Evolutionary conservation across 352 stramenopile species (phyloP), one percentile per base, ranked within the genome.

Genomic region (Nannochloropsis limnetica): DNA sequence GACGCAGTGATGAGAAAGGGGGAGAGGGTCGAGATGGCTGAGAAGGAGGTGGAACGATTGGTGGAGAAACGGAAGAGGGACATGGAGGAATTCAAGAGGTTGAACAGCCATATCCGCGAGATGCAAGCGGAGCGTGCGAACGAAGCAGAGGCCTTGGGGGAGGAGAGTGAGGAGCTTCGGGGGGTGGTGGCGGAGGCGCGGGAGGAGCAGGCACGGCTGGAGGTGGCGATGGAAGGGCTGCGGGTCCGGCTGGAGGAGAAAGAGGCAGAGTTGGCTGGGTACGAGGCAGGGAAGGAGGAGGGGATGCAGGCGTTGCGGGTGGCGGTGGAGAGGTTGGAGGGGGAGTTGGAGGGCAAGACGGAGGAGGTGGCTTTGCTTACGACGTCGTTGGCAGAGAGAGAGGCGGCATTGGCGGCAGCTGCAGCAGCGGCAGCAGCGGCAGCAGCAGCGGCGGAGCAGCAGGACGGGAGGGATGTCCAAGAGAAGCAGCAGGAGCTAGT

Each of bases 41-140:
- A 74, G 61, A 29, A 29, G 61, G 61, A 74, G 25, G n/a, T 74
- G 61, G 61, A 74, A 4, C 61, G 61, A 5, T 29, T 74, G n/a
- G n/a, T 25, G 2, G 61, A 74, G 22, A 74, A 74, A 29, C 61
- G 61, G 20, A 74, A 74, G 11, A 25, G 61, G n/a, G 61, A 74
- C 61, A 25, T 74, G n/a, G 61, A 74, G 61, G 61, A 74, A 29
- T 74, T 74, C 61, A 74, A 22, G n/a, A 8, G 61, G 2, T 74
- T 74, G 0, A 74, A 74, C 22, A 29, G n/a, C 25, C 61, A 74
- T 74, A 74, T 74, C 61, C 15, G 25, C 8, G 61, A 74, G n/a
- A 25, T 74, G 61, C 61, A 74, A 74, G 61, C 20, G n/a, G 61
- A 74, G n/a, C 61, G 61, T 15, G 61, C 61, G 4, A 29, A 28